Conservation (phyloP, 192 early-diverging fungal genomes). For the Tieghemiomyces parasiticus region DNA sequence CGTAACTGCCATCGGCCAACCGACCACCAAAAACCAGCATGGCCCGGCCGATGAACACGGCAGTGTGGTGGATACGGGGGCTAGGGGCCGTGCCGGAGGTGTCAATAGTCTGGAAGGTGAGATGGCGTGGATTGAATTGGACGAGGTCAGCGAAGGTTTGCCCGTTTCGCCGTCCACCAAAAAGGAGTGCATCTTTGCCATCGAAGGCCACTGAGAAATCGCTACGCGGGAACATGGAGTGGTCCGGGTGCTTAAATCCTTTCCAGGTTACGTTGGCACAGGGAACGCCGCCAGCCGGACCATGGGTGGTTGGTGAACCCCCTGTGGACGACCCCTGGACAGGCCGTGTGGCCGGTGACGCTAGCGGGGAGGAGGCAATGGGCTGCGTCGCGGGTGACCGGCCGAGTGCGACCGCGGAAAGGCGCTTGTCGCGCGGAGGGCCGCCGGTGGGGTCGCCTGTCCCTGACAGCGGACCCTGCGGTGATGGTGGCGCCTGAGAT, state of each 20-base stretch:
- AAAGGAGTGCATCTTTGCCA: constrained; percentile 22
- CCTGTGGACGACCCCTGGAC: background rate
- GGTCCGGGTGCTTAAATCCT: constrained; percentile 6
- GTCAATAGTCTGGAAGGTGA: background rate
- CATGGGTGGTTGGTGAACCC: background rate
- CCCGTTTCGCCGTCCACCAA: constrained; percentile 27
- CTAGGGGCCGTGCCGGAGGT: constrained; percentile 19
- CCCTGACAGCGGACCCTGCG: no score
- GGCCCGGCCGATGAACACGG: constrained; percentile 30
- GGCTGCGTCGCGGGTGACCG: background rate
- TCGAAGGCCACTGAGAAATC: constrained; percentile 28
- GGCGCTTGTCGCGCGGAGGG: background rate
- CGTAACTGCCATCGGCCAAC: constrained; percentile 18
- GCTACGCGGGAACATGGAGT: constrained; percentile 21
- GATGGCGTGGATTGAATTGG: constrained; percentile 18
- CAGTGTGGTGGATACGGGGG: constrained; percentile 27
- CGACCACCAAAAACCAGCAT: constrained; percentile 39
- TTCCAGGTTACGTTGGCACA: background rate
- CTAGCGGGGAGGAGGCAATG: background rate
- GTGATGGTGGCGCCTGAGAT: background rate
- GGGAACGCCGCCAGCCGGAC: background rate
- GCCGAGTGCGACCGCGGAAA: background rate
- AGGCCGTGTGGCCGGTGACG: background rate
- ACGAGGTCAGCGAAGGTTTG: constrained; percentile 22
- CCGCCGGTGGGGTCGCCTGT: no score